Base-by-base conservation (phyloP, 345 rosid genomes). In the Anastatica hierochuntica region DNA sequence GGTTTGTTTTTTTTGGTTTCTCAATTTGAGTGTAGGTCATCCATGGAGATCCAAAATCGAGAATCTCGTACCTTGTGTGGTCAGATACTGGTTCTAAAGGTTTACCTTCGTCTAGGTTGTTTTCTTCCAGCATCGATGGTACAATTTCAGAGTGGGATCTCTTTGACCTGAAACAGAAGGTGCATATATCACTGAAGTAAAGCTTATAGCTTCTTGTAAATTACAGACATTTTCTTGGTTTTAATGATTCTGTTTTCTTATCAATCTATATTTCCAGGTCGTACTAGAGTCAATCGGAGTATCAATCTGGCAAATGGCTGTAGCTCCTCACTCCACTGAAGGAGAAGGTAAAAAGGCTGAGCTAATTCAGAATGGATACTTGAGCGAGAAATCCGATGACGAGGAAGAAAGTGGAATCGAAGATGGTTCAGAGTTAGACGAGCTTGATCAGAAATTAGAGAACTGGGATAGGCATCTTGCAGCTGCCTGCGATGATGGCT, bases 221-320 rank as follows among this genome's bases (percentile, higher is more conserved):
- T 31, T 3, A 19, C 7, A 14, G 10, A 16, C 10, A 14, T 53
- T 49, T 14, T 34, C 18, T 4, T 1, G n/a, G n/a, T n/a, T n/a
- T 30, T 47, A 14, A 3, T 45, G 34, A 21, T 23, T 29, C 26
- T 13, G n/a, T n/a, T n/a, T n/a, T n/a, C 42, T 60, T 30, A 62
- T 14, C 42, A 43, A 43, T 62, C 45, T 51, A 29, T 34, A 34
- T 43, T 1, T 44, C 0, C 14, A 88, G 96, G 75, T 70, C 72
- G 88, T 81, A 19, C 66, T 92, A 44, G 83, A 88, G 45, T 72
- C 94, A 11, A 83, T 68, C 68, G 96, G 85, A 34, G 78, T 79
- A 42, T 79, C 98, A 38, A 88, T 92, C 60, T 92, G 98, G 96
- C 96, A 88, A 68, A 83, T 88, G 77, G 90, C 95, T 40, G 69